phyloP scores from a whole-genome alignment of 805 yeast genomes.

The Yarrowia osloensis region DNA sequence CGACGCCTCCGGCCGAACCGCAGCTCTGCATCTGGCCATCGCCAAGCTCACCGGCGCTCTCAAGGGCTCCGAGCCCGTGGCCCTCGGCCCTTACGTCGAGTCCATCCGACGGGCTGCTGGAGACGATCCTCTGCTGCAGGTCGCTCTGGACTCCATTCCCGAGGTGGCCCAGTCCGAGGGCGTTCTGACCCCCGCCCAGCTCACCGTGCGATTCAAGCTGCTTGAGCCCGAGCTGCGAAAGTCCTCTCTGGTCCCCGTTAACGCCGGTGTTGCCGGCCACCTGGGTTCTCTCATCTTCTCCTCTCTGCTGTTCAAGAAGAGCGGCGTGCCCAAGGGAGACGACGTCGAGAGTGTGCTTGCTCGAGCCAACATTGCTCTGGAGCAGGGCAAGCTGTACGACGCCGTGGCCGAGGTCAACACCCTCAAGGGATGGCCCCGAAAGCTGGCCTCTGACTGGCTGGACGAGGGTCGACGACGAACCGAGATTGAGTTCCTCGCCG shows the following conservation, averaged over 20 bases:
- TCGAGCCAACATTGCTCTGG: conserved; percentile 73
- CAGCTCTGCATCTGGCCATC: conserved; percentile 50
- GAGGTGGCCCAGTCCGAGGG: conserved; percentile 51
- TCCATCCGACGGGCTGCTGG: conserved; percentile 44
- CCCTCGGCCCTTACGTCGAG: conserved; percentile 43
- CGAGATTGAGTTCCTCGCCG: conserved; percentile 80
- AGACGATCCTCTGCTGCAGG: conserved; percentile 53
- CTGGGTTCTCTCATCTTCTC: conserved; percentile 77
- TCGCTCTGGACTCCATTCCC: conserved; percentile 54
- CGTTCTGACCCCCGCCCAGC: conserved; percentile 74
- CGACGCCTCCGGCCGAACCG: conserved; percentile 46
- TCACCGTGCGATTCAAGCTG: conserved; percentile 75
- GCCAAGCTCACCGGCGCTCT: conserved; percentile 49
- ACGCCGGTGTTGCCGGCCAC: conserved; percentile 94
- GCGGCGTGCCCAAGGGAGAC: conserved; percentile 75
- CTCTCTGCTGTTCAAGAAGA: conserved; percentile 70
- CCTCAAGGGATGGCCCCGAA: conserved; percentile 90
- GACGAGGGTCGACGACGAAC: conserved; percentile 83
- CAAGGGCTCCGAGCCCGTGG: conserved; percentile 45
- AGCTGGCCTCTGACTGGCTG: conserved; percentile 89
- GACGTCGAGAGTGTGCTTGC: conserved; percentile 90
- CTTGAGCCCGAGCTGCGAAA: conserved; percentile 84
- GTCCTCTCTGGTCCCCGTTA: conserved; percentile 87
- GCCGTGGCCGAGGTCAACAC: conserved; percentile 92
- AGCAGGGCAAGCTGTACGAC: conserved; percentile 72